Evolutionary conservation across 805 yeast species (phyloP), one percentile per base, ranked within the genome.

Genomic region (Yamadazyma insecticola): DNA sequence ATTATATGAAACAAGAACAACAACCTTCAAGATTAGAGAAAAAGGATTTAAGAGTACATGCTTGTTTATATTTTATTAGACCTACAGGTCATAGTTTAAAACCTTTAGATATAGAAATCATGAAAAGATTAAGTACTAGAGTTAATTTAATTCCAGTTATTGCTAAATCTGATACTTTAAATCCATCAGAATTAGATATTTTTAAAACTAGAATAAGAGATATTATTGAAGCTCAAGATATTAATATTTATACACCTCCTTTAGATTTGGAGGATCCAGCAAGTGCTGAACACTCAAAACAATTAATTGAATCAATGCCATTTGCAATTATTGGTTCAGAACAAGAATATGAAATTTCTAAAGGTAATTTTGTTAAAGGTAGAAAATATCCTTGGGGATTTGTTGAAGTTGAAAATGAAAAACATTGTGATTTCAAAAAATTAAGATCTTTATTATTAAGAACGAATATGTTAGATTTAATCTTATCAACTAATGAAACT

Each of bases 301-400:
- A 78, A 57, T 66, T 81, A 52, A 81, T 81, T 50, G 89, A 80
- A 50, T 67, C 83, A 16, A 81, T 86, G 88, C 97, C 96, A 21
- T 84, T 84, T 63, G 87, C 95, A 3, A 60, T 88, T 10, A 74
- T 83, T 54, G 89, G 90, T 9, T 70, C 90, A 12, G 90, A 83
- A 53, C 77, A 77, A 32, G 80, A 78, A 49, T 70, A 72, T 36
- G 84, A 80, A 45, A 63, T 74, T 28, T 64, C 72, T 11, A 71
- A 76, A 25, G 95, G 92, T 18, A 63, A 69, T 35, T 60, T 67
- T 39, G 81, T 84, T 14, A 71, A 78, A 35, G 96, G 94, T 21
- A 76, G 96, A 63, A 75, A 78, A 55, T 86, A 86, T 52, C 92
- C 92, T 41, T 86, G 95, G 95, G 96, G 96, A 21, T 60, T 78